Base-by-base conservation (phyloP, 2,329 filamentous ascomycete species). In the Phymatotrichopsis omnivora region DNA sequence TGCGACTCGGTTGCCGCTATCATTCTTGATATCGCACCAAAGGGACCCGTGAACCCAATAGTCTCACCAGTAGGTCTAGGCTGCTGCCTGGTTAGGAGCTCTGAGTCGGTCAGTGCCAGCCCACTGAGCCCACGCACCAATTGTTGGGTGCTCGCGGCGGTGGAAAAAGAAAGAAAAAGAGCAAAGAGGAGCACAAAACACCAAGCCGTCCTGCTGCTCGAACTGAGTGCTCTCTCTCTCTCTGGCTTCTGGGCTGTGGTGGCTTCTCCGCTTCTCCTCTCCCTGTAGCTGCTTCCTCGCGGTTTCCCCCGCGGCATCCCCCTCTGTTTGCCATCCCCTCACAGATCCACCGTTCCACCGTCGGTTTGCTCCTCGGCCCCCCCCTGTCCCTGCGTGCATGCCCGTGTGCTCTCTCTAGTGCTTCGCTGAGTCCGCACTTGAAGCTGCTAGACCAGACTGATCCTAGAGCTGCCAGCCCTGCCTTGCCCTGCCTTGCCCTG, bases 121-220 rank as follows among this genome's bases (percentile, higher is more conserved):
- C n/a, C n/a, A n/a, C n/a, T n/a, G n/a, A n/a, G n/a, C n/a, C n/a
- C n/a, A n/a, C n/a, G n/a, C n/a, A n/a, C n/a, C n/a, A n/a, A n/a
- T n/a, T n/a, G n/a, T n/a, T n/a, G n/a, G n/a, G n/a, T n/a, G n/a
- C n/a, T n/a, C n/a, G n/a, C n/a, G n/a, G n/a, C n/a, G n/a, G n/a
- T n/a, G n/a, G n/a, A n/a, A n/a, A n/a, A n/a, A n/a, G n/a, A n/a
- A n/a, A n/a, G n/a, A n/a, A n/a, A n/a, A n/a, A 48, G 48, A 41
- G 45, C 29, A 36, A 45, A 42, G 36, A 44, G 33, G 33, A 23
- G 33, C 6, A n/a, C 17, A 35, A 23, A n/a, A 20, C 24, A 22
- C 48, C 48, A 51, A 41, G 48, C 48, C 48, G 48, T 49, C 48
- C n/a, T n/a, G n/a, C n/a, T n/a, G n/a, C n/a, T n/a, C n/a, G n/a